Percentiles rank a stretch among this genome's conserved stretches.
These are phyloP conservation scores for Trichosporon ovoides DNA, from an alignment of 1,284 basidiomycete species.

Conservation along the genomic window DNA sequence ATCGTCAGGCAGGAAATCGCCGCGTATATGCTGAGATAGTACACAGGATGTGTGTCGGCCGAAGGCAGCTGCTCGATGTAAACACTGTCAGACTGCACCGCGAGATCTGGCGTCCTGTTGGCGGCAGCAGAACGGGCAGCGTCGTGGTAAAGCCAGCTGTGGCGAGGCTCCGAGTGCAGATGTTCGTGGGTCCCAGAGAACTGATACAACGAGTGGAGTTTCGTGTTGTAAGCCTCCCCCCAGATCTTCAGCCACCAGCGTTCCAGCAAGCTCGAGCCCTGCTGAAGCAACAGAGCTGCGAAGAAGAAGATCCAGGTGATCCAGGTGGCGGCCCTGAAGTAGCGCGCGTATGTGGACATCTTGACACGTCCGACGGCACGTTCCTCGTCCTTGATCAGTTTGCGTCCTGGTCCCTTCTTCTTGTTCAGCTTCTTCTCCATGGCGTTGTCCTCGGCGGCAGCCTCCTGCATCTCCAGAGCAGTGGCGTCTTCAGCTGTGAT, in stretches of 20 bases:
- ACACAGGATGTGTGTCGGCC: conserved; percentile 45
- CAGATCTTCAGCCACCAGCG: conserved; percentile 66
- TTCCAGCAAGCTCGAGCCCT: conserved; percentile 55
- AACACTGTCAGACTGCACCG: conserved; percentile 7
- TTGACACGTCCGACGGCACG: conserved; percentile 70
- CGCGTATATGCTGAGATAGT: conserved; percentile 50
- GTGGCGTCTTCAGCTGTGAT: conserved; percentile 21
- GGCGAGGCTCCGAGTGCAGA: conserved; percentile 22
- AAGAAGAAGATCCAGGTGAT: conserved; percentile 41
- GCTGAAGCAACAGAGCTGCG: conserved; percentile 33
- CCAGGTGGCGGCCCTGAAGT: conserved; percentile 54
- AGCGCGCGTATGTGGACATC: conserved; percentile 71
- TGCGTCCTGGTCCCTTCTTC: conserved; percentile 42
- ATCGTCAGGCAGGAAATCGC: conserved; percentile 33
- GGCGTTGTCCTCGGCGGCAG: conserved; percentile 45
- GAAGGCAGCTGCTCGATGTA: conserved; percentile 36
- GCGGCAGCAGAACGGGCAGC: neutral
- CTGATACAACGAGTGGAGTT: conserved; percentile 23
- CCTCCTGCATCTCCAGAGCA: neutral
- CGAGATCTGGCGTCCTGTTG: neutral
- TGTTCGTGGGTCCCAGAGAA: conserved; percentile 1
- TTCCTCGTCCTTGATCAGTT: conserved; percentile 51
- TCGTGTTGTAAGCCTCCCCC: conserved; percentile 44
- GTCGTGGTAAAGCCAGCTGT: conserved; percentile 30
- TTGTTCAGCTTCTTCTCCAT: conserved; percentile 33